A percentile compares a stretch with the other conserved stretches of the same genome.
These are phyloP conservation scores for Sindora glabra DNA, from an alignment of 306 rosid genomes.

Conservation along the genomic window DNA sequence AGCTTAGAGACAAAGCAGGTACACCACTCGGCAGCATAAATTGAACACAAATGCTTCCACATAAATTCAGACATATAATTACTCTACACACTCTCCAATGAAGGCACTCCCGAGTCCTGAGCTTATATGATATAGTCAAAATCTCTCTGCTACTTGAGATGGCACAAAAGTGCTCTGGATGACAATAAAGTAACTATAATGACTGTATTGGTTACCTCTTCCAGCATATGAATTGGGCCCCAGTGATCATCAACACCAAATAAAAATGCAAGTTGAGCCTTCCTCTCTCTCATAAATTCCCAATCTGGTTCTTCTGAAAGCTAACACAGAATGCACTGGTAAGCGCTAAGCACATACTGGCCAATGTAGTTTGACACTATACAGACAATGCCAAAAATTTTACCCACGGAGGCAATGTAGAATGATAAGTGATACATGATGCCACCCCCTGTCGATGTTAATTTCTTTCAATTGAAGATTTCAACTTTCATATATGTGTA, in stretches of 20 bases:
- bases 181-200: not conserved
- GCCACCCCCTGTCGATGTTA: not conserved
- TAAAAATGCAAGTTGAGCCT: conserved; percentile 59
- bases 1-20: not conserved
- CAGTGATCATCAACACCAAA: conserved; percentile 80
- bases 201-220: conserved; percentile 49
- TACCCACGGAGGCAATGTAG: not conserved
- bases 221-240: conserved; percentile 80
- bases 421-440: not conserved
- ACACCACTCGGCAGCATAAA: conserved; percentile 3
- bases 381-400: not conserved
- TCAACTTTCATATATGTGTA: not conserved
- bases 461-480: not conserved
- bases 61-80: not conserved
- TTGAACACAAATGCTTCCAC: not conserved
- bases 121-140: not conserved
- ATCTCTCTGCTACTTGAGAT: not conserved
- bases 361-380: conserved; percentile 9
- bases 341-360: conserved; percentile 27
- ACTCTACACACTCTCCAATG: not conserved
- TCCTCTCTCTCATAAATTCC: conserved; percentile 61
- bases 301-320: conserved; percentile 80
- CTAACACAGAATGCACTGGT: conserved; percentile 33
- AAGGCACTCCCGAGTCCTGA: not conserved
- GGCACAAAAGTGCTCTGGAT: conserved; percentile 11